phyloP scores from a whole-genome alignment of 2,329 filamentous ascomycete species.

The Apiospora phragmitis region DNA sequence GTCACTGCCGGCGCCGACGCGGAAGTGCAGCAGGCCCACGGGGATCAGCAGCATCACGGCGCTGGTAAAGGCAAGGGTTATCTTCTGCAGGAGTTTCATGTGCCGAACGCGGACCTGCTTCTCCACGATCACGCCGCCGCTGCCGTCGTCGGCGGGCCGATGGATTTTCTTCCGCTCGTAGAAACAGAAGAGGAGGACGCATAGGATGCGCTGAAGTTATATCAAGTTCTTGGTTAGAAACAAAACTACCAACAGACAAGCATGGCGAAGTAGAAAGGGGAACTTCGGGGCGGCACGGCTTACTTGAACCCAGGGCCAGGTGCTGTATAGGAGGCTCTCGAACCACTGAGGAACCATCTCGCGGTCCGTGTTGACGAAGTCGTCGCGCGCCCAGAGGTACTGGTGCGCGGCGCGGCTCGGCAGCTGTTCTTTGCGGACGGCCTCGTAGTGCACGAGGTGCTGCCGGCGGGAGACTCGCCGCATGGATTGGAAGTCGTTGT shows the following conservation, averaged over 20 bases:
- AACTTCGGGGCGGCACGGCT: not conserved
- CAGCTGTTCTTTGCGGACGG: not conserved
- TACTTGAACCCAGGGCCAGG: not conserved
- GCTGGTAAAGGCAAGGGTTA: not conserved
- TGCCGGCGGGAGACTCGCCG: not conserved
- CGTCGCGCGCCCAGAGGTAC: slow-evolving; percentile 1
- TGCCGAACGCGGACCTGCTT: not conserved
- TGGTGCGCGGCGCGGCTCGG: not conserved
- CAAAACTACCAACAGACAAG: not conserved
- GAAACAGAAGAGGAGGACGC: not conserved
- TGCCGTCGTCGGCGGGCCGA: not conserved
- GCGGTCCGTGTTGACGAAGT: slow-evolving; percentile 1
- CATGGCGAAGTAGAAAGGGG: not conserved
- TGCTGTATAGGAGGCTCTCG: not conserved
- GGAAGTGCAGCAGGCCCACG: not conserved
- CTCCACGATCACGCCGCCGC: not conserved
- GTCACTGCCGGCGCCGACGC: too few relatives aligned
- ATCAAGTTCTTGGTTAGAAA: not conserved
- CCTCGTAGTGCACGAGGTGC: not conserved
- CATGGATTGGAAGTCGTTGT: not conserved
- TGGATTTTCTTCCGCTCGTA: not conserved
- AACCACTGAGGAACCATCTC: not conserved
- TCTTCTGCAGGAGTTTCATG: not conserved
- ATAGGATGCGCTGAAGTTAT: not conserved
- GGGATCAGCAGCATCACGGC: not conserved